Evolutionary conservation across 1,284 basidiomycete genomes (phyloP), one percentile per base, ranked within the genome.

Genomic region (Ganoderma sinense): DNA sequence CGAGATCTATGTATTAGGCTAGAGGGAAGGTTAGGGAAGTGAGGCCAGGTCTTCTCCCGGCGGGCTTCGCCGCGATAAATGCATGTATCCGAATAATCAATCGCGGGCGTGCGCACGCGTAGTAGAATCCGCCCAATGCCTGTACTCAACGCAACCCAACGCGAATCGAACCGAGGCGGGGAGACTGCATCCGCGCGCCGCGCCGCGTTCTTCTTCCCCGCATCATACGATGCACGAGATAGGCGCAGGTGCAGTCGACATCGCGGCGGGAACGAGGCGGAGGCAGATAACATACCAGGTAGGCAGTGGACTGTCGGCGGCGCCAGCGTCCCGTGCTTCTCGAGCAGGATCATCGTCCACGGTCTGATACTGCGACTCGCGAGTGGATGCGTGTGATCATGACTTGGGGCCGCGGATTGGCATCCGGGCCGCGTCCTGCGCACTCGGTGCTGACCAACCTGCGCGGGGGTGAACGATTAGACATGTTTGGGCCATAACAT

Each of bases 201-300:
- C 6, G 36, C 36, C 36, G 36, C 4, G 33, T n/a, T 31, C 5
- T 59, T 16, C 26, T 31, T 33, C 31, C 29, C 29, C 18, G 33
- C 31, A 59, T 31, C 56, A 51, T 26, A n/a, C n/a, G 36, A 36
- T 36, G 6, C 36, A 36, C 36, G 56, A 39, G 56, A 59, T 33
- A 45, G 64, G 55, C 10, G 64, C 40, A 33, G 43, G 13, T 65
- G 40, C 64, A 41, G 64, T 10, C 20, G 53, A 18, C 18, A 8
- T 29, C 20, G 31, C 26, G 64, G n/a, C 64, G 64, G 64, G 29
- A 10, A 64, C 31, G 53, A 53, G 45, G 62, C 62, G 51, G 51
- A 41, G 43, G 45, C 10, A 40, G 14, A 10, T n/a, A 20, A 2
- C 2, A 4, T 3, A 8, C 1, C 2, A 7, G 7, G 31, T 18